Conservation (phyloP, 345 rosid genomes). For the Garcia nutans region DNA sequence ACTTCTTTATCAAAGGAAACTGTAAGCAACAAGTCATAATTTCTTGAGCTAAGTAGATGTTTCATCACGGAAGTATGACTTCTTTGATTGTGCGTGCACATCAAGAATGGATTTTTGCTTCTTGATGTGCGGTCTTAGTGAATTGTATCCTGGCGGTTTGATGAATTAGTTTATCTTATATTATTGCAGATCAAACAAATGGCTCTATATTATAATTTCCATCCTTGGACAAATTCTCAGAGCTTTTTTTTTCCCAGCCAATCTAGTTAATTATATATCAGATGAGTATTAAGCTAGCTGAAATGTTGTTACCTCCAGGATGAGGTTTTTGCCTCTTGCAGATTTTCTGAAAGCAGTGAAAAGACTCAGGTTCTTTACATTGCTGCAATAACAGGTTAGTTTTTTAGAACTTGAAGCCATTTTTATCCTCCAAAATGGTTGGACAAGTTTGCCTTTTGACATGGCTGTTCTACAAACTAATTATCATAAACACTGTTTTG, state of each 20-base stretch:
- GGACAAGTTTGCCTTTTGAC: not conserved
- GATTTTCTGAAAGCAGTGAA: conserved; percentile 57
- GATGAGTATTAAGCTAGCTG: conserved; percentile 20
- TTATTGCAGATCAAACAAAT: not conserved
- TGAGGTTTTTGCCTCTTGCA: conserved; percentile 76
- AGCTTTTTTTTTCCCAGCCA: not conserved
- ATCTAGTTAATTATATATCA: conserved; percentile 5
- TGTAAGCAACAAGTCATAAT: conserved; percentile 38
- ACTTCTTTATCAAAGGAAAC: conserved; percentile 66
- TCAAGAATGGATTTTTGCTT: not conserved
- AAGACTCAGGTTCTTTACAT: conserved; percentile 52
- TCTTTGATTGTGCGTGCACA: not conserved
- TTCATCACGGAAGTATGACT: not conserved
- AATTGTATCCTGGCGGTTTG: not conserved
- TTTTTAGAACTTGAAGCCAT: not conserved
- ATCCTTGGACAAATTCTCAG: not conserved
- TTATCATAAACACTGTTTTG: not conserved
- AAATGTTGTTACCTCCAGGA: conserved; percentile 44
- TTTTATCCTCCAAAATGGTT: not conserved
- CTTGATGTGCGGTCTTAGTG: not conserved
- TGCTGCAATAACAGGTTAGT: conserved; percentile 76
- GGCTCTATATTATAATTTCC: not conserved
- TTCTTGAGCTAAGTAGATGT: not conserved
- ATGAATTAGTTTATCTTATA: not conserved
- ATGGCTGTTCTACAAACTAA: conserved; percentile 6